Conservation (phyloP, 1,139 yeast genomes). For the Candida anutae region DNA sequence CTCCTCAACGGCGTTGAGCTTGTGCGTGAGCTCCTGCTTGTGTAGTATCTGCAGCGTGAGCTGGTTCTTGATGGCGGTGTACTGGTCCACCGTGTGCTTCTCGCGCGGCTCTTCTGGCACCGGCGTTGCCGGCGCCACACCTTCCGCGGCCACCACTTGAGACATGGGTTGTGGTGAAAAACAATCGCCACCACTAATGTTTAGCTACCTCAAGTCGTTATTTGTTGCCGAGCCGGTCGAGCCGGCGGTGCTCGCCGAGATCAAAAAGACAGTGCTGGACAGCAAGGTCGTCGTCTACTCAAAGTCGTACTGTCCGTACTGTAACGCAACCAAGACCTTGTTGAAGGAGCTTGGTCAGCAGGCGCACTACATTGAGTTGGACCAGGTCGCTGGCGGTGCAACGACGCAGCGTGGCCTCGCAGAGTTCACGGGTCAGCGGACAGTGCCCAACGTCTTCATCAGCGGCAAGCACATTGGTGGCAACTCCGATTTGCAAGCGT, state of each 20-base stretch:
- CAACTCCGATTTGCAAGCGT: slow-evolving; percentile 10
- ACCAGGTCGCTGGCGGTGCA: slow-evolving; percentile 13
- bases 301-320: slow-evolving; percentile 24
- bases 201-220: slow-evolving; percentile 7
- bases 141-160: too few relatives aligned
- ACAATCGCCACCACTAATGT: too few relatives aligned
- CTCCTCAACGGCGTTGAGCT: slow-evolving; percentile 62
- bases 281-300: slow-evolving; percentile 17
- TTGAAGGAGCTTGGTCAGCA: slow-evolving; percentile 10
- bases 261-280: slow-evolving; percentile 11
- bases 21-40: slow-evolving; percentile 59
- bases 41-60: slow-evolving; percentile 57
- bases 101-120: too few relatives aligned
- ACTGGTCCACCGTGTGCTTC: slow-evolving; percentile 20
- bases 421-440: slow-evolving; percentile 11
- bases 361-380: slow-evolving; percentile 17
- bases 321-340: slow-evolving; percentile 16
- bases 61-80: slow-evolving; percentile 60
- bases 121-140: too few relatives aligned
- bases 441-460: slow-evolving; percentile 14
- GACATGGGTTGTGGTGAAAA: too few relatives aligned
- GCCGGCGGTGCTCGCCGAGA: slow-evolving; percentile 11
- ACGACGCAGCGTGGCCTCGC: slow-evolving; percentile 8
- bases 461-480: slow-evolving; percentile 14
- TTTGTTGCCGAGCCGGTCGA: slow-evolving; percentile 10